phyloP scores from a whole-genome alignment of 2,329 filamentous ascomycete genomes.

The Xylariaceae sp. region DNA sequence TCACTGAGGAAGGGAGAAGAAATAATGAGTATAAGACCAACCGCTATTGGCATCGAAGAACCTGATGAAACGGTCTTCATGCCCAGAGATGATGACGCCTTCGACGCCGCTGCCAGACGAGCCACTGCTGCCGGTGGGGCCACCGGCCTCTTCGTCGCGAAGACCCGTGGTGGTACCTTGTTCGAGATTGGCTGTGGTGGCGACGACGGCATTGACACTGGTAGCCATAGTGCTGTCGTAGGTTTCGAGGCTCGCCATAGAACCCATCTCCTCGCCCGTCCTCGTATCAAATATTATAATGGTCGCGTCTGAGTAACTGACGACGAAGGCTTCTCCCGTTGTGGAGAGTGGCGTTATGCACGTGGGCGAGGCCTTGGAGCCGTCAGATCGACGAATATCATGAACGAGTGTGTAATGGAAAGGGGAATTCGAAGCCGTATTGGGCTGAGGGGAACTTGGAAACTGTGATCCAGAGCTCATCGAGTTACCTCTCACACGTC shows the following conservation, averaged over 20 bases:
- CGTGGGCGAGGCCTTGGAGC: constrained; percentile 68
- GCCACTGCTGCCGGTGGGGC: constrained; percentile 68
- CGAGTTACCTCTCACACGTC: constrained; percentile 80
- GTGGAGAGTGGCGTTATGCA: constrained; percentile 86
- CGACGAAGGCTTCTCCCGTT: constrained; percentile 82
- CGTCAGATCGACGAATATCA: constrained; percentile 67
- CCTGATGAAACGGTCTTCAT: constrained; percentile 91
- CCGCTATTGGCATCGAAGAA: constrained; percentile 99
- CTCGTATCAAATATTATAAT: constrained; percentile 90
- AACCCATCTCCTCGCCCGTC: constrained; percentile 83
- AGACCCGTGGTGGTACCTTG: constrained; percentile 55
- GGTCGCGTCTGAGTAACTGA: constrained; percentile 84
- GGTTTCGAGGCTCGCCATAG: constrained; percentile 90
- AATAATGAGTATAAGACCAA: constrained; percentile 47
- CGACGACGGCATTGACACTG: constrained; percentile 86
- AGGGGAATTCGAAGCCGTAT: constrained; percentile 74
- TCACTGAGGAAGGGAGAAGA: not conserved
- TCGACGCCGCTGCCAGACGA: constrained; percentile 73
- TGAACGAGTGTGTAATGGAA: constrained; percentile 88
- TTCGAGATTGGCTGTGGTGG: constrained; percentile 78
- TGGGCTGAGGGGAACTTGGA: constrained; percentile 84
- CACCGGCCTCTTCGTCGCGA: constrained; percentile 68
- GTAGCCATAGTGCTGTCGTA: constrained; percentile 76
- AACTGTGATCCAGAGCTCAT: constrained; percentile 93
- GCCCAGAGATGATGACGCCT: constrained; percentile 90